These are phyloP conservation scores for Lecanoromycetidae sp. DNA, from an alignment of 2,329 filamentous ascomycete genomes.

Conservation along the genomic window DNA sequence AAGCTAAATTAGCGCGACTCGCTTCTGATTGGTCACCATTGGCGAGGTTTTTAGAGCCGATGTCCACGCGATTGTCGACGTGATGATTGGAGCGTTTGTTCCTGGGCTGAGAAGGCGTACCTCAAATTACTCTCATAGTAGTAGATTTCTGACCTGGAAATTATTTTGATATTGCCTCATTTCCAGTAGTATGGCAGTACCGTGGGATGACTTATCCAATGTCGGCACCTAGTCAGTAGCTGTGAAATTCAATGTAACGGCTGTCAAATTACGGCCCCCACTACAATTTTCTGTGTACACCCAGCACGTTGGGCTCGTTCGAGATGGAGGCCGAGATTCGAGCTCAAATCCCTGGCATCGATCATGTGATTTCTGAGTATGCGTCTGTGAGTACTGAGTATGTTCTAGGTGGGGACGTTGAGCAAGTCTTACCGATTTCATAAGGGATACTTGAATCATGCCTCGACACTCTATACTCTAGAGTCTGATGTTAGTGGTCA, in stretches of 20 bases:
- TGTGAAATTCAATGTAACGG: too few relatives aligned
- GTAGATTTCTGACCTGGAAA: neutral
- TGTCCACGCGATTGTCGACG: slow-evolving; percentile 5
- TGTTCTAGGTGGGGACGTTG: neutral
- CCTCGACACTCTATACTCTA: slow-evolving; percentile 67
- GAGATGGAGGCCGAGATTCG: slow-evolving; percentile 83
- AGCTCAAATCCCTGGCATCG: slow-evolving; percentile 71
- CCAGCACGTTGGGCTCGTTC: neutral
- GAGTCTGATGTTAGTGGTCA: slow-evolving; percentile 57
- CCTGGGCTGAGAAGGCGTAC: neutral
- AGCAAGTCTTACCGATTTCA: slow-evolving; percentile 6
- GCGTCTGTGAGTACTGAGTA: slow-evolving; percentile 45
- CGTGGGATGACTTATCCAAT: neutral
- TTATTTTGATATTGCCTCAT: neutral
- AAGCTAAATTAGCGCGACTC: neutral
- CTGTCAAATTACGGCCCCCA: slow-evolving; percentile 6
- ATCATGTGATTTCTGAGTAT: slow-evolving; percentile 81
- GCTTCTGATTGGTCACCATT: neutral
- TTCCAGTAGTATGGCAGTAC: neutral
- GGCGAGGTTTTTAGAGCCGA: neutral
- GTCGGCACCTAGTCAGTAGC: too few relatives aligned
- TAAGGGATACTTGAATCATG: slow-evolving; percentile 80
- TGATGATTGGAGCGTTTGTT: slow-evolving; percentile 9
- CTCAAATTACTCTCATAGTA: neutral
- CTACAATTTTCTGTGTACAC: neutral